phyloP scores from a whole-genome alignment of 2,329 filamentous ascomycete genomes.

The Ceratocystis albifundus region DNA sequence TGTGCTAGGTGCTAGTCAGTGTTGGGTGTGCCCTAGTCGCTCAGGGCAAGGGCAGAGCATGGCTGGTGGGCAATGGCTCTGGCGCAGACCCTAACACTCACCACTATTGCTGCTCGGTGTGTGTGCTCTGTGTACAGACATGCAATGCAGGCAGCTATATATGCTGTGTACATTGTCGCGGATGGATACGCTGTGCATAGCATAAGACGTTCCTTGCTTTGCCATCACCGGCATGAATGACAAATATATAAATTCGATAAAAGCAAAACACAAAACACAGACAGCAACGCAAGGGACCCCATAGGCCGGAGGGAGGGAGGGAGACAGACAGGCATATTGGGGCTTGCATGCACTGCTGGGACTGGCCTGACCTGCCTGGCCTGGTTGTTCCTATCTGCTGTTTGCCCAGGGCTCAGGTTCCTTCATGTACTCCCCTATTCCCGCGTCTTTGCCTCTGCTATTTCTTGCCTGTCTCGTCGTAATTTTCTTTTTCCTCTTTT shows the following conservation, averaged over 20 bases:
- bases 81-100: too few species aligned
- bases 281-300: neutral
- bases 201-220: neutral
- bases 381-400: neutral
- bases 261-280: neutral
- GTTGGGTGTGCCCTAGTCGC: neutral
- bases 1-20: too few species aligned
- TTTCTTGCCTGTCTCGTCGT: slow-evolving; percentile 24
- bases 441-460: slow-evolving; percentile 6
- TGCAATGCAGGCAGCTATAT: too few species aligned
- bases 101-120: too few species aligned
- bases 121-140: too few species aligned
- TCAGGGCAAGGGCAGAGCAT: neutral
- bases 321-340: slow-evolving; percentile 4
- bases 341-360: neutral
- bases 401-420: slow-evolving; percentile 12
- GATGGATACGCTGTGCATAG: neutral
- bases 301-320: neutral
- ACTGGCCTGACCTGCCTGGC: neutral
- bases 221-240: neutral
- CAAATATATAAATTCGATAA: slow-evolving; percentile 1
- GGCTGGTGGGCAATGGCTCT: too few species aligned
- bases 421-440: slow-evolving; percentile 24
- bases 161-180: too few species aligned
- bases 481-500: slow-evolving; percentile 26